A percentile compares a stretch with the other conserved stretches of the same genome.
These are phyloP conservation scores for Lizonia empirigonia DNA, from an alignment of 2,329 filamentous ascomycete species.

Conservation along the genomic window DNA sequence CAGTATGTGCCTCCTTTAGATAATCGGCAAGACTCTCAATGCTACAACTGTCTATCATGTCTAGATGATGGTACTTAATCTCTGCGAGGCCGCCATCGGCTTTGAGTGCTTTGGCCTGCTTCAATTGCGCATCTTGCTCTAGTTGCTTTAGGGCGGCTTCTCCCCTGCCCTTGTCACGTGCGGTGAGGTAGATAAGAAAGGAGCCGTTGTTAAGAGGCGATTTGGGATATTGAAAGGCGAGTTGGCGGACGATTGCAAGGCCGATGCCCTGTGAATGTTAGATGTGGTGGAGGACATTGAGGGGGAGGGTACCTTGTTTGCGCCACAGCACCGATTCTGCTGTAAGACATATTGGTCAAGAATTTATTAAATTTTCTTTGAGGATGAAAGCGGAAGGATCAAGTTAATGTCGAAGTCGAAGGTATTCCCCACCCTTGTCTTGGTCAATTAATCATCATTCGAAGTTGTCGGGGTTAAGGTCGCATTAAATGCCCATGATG, in stretches of 20 bases:
- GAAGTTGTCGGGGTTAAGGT: not conserved
- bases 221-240: conserved; percentile 59
- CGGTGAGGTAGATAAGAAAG: conserved; percentile 61
- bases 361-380: not conserved
- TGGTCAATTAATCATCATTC: conserved; percentile 19
- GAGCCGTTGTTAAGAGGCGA: conserved; percentile 55
- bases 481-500: conserved; percentile 3
- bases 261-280: conserved; percentile 49
- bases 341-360: conserved; percentile 34
- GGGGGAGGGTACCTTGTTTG: conserved; percentile 53
- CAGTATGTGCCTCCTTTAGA: conserved; percentile 53
- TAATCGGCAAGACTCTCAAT: conserved; percentile 51
- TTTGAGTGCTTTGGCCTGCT: conserved; percentile 54
- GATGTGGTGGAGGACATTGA: conserved; percentile 6
- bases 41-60: conserved; percentile 55
- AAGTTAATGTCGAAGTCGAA: not conserved
- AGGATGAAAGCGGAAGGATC: not conserved
- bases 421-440: conserved; percentile 1
- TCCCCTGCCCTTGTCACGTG: conserved; percentile 56
- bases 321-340: conserved; percentile 59
- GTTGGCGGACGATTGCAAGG: conserved; percentile 58
- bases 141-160: conserved; percentile 55
- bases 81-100: conserved; percentile 48
- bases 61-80: conserved; percentile 55
- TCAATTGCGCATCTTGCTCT: conserved; percentile 52